Evolutionary conservation across 148 eudicot genomes (phyloP), one percentile per base, ranked within the genome.

Genomic region (Amaranthus cruentus): DNA sequence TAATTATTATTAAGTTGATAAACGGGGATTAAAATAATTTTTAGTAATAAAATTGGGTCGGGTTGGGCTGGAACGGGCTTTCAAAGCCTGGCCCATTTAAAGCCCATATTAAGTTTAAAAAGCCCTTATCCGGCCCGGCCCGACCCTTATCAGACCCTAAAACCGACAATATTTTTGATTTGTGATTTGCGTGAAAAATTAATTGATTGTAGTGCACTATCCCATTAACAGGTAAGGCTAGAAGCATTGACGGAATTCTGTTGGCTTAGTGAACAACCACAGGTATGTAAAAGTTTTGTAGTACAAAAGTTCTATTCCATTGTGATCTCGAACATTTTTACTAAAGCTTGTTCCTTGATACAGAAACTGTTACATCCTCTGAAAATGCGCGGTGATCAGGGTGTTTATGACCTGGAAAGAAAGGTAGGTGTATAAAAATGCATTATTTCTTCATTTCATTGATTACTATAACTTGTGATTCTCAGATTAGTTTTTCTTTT

Each of bases 331-430:
- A 54, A 9, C 44, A 58, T 10, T 54, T 10, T 68, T 76, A 12
- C 65, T 18, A 15, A 44, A 70, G 52, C 11, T 38, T 74, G 66
- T 44, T 80, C 51, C 38, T 43, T 43, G 38, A 5, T 76, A 81
- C 89, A 91, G 96, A 87, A 72, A 76, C 73, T 91, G 73, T 50
- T 64, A 57, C 78, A 81, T 70, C 96, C 93, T 63, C 69, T 88
- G 56, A 87, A 88, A 76, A 88, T 87, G 96, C 84, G 96, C 21
- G 96, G 96, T 52, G 83, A 58, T 76, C 87, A 87, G 70, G 93
- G 93, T 61, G 87, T 91, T 44, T 91, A 88, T 83, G 81, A 91
- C 70, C 65, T 91, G 81, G 93, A 91, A 59, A 80, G 77, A 38
- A 91, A 82, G 96, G 96, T 88, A 75, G 3, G 56, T 46, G 5